Conservation (phyloP, 305 asterid genomes). For the Fraxinus velutina region DNA sequence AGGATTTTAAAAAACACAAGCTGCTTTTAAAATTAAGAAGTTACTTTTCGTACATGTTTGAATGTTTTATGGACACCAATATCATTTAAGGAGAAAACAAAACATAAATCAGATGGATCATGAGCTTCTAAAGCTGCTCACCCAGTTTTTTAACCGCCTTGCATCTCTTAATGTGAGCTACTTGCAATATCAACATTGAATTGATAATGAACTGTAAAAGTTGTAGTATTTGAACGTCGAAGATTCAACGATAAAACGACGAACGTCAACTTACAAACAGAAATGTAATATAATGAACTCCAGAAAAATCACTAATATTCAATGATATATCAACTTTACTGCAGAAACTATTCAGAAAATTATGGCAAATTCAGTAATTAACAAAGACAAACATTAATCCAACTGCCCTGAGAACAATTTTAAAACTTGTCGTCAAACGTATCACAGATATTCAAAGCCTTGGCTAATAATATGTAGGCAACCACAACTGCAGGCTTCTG, state of each 20-base stretch:
- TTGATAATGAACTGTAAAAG: neutral
- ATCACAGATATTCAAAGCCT: neutral
- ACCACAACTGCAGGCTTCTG: neutral
- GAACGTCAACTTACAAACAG: neutral
- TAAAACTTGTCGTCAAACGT: no score
- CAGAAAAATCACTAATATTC: neutral
- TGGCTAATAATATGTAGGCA: neutral
- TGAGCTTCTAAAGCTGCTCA: no score
- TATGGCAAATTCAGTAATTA: neutral
- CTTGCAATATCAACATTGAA: neutral
- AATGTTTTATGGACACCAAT: neutral
- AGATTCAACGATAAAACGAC: neutral
- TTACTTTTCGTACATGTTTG: neutral
- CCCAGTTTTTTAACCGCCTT: no score
- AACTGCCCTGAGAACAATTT: neutral
- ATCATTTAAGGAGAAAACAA: neutral
- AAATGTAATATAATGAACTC: neutral
- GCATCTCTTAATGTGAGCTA: neutral
- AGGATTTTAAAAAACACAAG: neutral
- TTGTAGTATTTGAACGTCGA: neutral
- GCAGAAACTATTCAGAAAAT: neutral
- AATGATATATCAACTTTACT: neutral
- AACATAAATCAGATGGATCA: no score
- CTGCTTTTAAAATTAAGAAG: neutral
- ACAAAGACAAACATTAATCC: neutral